Evolutionary conservation across 345 rosid genomes (phyloP), one percentile per base, ranked within the genome.

Genomic region (Lumnitzera littorea): DNA sequence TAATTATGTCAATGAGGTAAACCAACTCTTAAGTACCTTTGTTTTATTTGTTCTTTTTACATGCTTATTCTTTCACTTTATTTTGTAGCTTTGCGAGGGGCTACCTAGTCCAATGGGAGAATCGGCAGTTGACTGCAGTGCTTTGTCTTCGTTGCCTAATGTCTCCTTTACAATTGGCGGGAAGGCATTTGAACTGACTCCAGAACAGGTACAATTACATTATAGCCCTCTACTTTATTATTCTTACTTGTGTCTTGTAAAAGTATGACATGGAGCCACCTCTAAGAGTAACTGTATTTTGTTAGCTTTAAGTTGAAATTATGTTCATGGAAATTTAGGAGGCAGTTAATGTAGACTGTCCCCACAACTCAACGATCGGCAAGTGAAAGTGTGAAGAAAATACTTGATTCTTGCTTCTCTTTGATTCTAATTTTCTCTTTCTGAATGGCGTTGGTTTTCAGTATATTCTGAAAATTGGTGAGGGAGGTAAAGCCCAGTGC

Each of bases 71-170:
- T 31, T 10, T 48, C 48, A 48, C 49, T 56, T 49, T 41, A 51
- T 20, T 53, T 52, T 74, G 57, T 73, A 84, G 90, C 80, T 87
- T 20, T 87, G 95, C 63, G 84, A 78, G 43, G 77, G 83, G 4
- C 49, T 87, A 68, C 90, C 95, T 10, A 84, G 88, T 70, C 90
- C 88, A 13, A 80, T 78, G 86, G 95, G 95, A 52, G 81, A 87
- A 73, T 87, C 88, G 7, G 70, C 70, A 8, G 88, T 87, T 49
- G 95, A 84, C 51, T 87, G 90, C 63, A 66, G 57, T 29, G 67
- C 74, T 55, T 53, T 84, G 65, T 71, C 82, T 20, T 53, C 87
- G 50, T 59, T 84, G 94, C 94, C 94, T 48, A 71, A 61, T 48
- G 80, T 86, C 52, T 78, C 94, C 49, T 84, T 82, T 36, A 80